Base-by-base conservation (phyloP, 805 yeast genomes). In the Lipomyces kockii region DNA sequence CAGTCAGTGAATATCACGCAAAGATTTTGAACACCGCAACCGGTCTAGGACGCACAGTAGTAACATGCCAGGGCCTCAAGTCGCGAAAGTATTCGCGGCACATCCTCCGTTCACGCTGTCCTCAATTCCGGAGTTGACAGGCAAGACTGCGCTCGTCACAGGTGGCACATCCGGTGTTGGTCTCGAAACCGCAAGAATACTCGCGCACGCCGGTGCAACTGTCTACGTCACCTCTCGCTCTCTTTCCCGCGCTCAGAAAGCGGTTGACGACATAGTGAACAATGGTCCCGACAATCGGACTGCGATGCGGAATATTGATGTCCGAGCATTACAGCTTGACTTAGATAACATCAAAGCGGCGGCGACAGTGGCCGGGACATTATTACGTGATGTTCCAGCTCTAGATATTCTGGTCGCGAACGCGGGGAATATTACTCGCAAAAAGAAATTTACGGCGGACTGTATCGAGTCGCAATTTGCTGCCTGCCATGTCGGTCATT, bases 111-210 rank as follows among this genome's bases (percentile, higher is more conserved):
- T 25, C 27, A 25, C 55, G 34, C 34, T 29, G 55, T 12, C n/a
- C 12, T 52, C 55, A 17, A 52, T 52, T 17, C 55, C 55, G 34
- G 55, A 52, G 3, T 17, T 52, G 29, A 17, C 55, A 25, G 55
- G 55, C 55, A 52, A 52, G 34, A 22, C 9, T 5, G 55, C 55
- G 55, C 35, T 62, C n/a, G 58, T 62, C 20, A 62, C 64, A 11
- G 65, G 65, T 11, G 65, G 62, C 39, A 62, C 65, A 11, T 57
- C 65, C 32, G 65, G 65, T 25, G 51, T 62, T 25, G 65, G 65
- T n/a, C 53, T 58, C 39, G 65, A 62, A 20, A 25, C 60, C 2
- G 62, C 54, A 22, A n/a, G 49, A 29, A 32, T 49, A 3, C 49
- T 62, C 35, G 62, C 32, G 27, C 27, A 43, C n/a, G 27, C 37